Evolutionary conservation across 1,284 basidiomycete species (phyloP).

Genomic region (Sphaerobolus stellatus): DNA sequence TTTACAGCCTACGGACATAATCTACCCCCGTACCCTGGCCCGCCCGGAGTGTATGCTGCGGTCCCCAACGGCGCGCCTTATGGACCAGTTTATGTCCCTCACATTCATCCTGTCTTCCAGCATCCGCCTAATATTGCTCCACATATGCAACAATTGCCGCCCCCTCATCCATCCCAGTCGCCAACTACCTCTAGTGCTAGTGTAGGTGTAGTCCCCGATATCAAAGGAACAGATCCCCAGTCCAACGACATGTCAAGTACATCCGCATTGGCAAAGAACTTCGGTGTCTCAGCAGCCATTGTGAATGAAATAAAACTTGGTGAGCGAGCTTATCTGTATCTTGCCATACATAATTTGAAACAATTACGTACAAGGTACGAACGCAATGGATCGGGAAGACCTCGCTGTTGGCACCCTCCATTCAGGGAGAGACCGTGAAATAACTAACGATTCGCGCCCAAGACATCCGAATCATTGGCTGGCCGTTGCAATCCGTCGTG

Average conservation of each 20-base stretch:
- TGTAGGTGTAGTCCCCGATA: slow-evolving; percentile 27
- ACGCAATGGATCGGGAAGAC: slow-evolving; percentile 58
- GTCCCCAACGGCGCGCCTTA: slow-evolving; percentile 39
- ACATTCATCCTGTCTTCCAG: slow-evolving; percentile 55
- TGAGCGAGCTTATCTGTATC: slow-evolving; percentile 22
- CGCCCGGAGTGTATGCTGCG: slow-evolving; percentile 43
- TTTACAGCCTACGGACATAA: background rate
- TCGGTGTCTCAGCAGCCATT: slow-evolving; percentile 71
- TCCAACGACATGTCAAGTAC: slow-evolving; percentile 73
- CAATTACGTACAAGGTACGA: slow-evolving; percentile 5
- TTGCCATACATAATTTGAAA: slow-evolving; percentile 7
- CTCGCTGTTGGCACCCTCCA: slow-evolving; percentile 70
- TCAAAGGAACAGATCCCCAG: slow-evolving; percentile 72
- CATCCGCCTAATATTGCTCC: slow-evolving; percentile 37
- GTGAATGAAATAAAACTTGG: slow-evolving; percentile 59
- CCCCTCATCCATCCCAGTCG: background rate
- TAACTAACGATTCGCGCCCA: slow-evolving; percentile 54
- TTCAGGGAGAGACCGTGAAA: slow-evolving; percentile 64
- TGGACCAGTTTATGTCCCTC: slow-evolving; percentile 47
- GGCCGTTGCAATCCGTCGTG: slow-evolving; percentile 48
- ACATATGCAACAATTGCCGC: slow-evolving; percentile 14
- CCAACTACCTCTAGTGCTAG: slow-evolving; percentile 32
- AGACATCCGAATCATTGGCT: slow-evolving; percentile 63
- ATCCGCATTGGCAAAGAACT: slow-evolving; percentile 72
- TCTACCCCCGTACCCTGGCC: slow-evolving; percentile 37